Evolutionary conservation across 768 basidiomycete species (phyloP).

Genomic region (Boletus rubropictus): DNA sequence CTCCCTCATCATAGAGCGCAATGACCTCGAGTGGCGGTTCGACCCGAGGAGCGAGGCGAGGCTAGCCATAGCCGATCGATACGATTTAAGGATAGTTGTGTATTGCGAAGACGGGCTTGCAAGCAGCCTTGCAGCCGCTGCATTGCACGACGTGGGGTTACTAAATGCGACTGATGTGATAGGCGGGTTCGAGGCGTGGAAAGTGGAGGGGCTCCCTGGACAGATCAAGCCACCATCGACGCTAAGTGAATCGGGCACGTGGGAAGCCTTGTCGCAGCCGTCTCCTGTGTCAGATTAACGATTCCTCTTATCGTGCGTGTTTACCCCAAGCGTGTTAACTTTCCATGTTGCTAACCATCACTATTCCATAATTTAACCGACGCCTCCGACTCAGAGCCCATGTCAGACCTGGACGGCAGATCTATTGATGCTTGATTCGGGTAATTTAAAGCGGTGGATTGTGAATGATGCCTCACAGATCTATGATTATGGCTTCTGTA

Average conservation of each 20-base stretch:
- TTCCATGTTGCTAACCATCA: background rate
- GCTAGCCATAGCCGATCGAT: slow-evolving; percentile 64
- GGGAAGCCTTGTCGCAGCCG: slow-evolving; percentile 27
- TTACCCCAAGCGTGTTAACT: background rate
- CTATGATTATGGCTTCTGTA: background rate
- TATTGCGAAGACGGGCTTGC: slow-evolving; percentile 72
- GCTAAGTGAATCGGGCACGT: slow-evolving; percentile 26
- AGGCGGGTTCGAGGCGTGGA: slow-evolving; percentile 73
- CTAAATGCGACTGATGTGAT: slow-evolving; percentile 72
- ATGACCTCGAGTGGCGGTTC: slow-evolving; percentile 74
- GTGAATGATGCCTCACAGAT: background rate
- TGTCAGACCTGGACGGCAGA: background rate
- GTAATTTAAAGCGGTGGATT: background rate
- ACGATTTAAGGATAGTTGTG: slow-evolving; percentile 68
- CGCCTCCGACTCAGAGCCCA: background rate
- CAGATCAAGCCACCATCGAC: slow-evolving; percentile 34
- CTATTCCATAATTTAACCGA: background rate
- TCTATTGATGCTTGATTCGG: background rate
- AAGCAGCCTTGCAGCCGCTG: slow-evolving; percentile 65
- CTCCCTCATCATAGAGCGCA: slow-evolving; percentile 69
- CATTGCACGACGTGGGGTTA: slow-evolving; percentile 64
- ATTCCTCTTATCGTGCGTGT: slow-evolving; percentile 2
- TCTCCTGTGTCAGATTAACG: slow-evolving; percentile 22
- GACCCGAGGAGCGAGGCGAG: slow-evolving; percentile 60
- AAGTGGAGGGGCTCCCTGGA: slow-evolving; percentile 57